Evolutionary conservation across 1,284 basidiomycete genomes (phyloP), one percentile per base, ranked within the genome.

Genomic region (Pseudozyma flocculosa): DNA sequence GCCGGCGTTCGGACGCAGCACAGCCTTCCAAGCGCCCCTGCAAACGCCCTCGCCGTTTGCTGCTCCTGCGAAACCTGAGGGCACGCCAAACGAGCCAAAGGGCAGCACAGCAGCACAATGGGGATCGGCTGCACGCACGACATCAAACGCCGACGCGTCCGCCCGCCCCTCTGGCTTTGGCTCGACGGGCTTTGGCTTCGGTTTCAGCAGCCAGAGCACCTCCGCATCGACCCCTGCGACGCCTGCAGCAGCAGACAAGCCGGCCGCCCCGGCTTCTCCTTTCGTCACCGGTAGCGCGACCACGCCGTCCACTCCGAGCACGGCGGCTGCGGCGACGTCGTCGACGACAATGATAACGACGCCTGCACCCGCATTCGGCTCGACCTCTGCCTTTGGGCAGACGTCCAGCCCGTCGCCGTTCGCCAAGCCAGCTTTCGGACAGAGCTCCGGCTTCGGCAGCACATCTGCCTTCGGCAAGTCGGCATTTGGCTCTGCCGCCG

Each of bases 371-470:
- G 41, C 65, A 4, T 67, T 68, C 23, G 64, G 68, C 0, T 57
- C 58, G 8, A 50, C 64, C 23, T 51, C 50, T 23, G 45, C 72
- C 7, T 71, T 72, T 50, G 77, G 73, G 2, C 42, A 42, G 21
- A 46, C 57, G 3, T 54, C 66, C n/a, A 63, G 50, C 42, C 40
- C 26, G 26, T 47, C 45, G 11, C 49, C 55, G 21, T 68, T 72
- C 17, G 45, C 71, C 22, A 43, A 42, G 23, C 40, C 79, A 3
- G 76, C 70, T 4, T 79, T 79, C 49, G 78, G 78, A 17, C 48
- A 56, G 9, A 45, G 68, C 19, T 58, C 72, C 17, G 70, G 71
- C 1, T 73, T 77, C 49, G 71, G 67, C 7, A 54, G 68, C 14
- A 22, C 54, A 11, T 48, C 69, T 24, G 53, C 66, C 19, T 61